A percentile compares a stretch with the other conserved stretches of the same genome.
These are phyloP conservation scores for Kockiozyma suomiensis DNA, from an alignment of 805 yeast species.

Conservation along the genomic window DNA sequence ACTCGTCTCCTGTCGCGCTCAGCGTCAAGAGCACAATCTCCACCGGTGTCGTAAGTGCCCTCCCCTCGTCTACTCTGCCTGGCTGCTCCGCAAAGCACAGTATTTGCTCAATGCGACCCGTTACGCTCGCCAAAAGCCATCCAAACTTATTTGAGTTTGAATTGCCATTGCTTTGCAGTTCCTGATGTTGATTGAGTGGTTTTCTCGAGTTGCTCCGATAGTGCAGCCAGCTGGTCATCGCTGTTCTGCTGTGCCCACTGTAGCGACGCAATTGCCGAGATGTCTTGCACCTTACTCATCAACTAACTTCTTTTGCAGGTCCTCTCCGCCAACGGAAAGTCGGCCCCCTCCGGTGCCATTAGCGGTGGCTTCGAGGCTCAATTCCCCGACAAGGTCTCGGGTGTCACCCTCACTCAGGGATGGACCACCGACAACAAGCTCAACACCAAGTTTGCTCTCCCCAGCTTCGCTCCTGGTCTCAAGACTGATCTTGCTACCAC, in stretches of 20 bases:
- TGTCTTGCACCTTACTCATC: neutral
- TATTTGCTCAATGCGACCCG: no score
- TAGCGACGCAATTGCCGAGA: neutral
- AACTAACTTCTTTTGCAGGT: conserved; percentile 38
- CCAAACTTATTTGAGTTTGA: no score
- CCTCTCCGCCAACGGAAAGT: conserved; percentile 91
- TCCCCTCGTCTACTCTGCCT: no score
- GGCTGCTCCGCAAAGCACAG: no score
- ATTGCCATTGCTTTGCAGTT: neutral
- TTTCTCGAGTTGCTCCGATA: neutral
- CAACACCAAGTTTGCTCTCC: conserved; percentile 89
- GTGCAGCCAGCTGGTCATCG: neutral
- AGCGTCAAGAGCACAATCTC: conserved; percentile 93
- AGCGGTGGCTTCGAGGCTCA: conserved; percentile 89
- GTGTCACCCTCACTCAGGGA: conserved; percentile 93
- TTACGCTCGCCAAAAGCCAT: no score
- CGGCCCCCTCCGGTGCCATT: conserved; percentile 75
- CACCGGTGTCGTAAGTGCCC: conserved; percentile 69
- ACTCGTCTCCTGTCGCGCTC: conserved; percentile 79
- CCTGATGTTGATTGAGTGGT: neutral
- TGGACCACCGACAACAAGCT: conserved; percentile 94
- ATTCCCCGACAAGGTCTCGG: conserved; percentile 88
- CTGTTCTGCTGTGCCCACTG: neutral
- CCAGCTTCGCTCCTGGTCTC: conserved; percentile 88
- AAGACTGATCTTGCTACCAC: conserved; percentile 89